These are phyloP conservation scores for Macrocystidia cucumis DNA, from an alignment of 1,284 basidiomycete genomes.

Conservation along the genomic window DNA sequence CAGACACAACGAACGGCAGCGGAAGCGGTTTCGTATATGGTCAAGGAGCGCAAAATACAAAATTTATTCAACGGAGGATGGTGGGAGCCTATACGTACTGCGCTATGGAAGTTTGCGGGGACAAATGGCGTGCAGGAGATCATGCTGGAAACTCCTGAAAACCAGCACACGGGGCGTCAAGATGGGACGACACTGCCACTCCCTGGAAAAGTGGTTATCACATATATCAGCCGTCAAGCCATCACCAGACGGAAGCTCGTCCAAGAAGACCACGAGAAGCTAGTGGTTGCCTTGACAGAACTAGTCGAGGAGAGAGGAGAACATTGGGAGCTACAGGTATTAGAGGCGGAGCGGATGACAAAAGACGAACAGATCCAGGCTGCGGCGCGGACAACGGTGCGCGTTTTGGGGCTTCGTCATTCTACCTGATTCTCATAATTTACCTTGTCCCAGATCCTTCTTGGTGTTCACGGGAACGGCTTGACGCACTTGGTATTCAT, in stretches of 20 bases:
- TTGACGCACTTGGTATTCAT: slow-evolving; percentile 75
- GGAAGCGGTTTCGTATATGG: slow-evolving; percentile 51
- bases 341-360: slow-evolving; percentile 57
- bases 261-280: slow-evolving; percentile 45
- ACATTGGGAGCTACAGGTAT: slow-evolving; percentile 47
- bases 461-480: slow-evolving; percentile 79
- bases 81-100: slow-evolving; percentile 64
- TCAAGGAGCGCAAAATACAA: slow-evolving; percentile 21
- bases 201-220: slow-evolving; percentile 50
- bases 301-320: slow-evolving; percentile 39
- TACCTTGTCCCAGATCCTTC: slow-evolving; percentile 44
- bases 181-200: slow-evolving; percentile 21
- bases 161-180: slow-evolving; percentile 5
- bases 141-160: slow-evolving; percentile 9
- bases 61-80: slow-evolving; percentile 37
- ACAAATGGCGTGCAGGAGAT: slow-evolving; percentile 19
- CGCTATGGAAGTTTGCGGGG: slow-evolving; percentile 58
- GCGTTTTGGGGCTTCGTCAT: slow-evolving; percentile 14
- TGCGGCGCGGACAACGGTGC: slow-evolving; percentile 57
- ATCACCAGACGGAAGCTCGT: slow-evolving; percentile 46
- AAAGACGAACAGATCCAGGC: slow-evolving; percentile 67
- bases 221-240: slow-evolving; percentile 68
- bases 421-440: slow-evolving; percentile 2
- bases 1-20: slow-evolving; percentile 63
- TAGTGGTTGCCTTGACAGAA: slow-evolving; percentile 51